Evolutionary conservation across 257 asterid species (phyloP).

Genomic region (Penstemon davidsonii): DNA sequence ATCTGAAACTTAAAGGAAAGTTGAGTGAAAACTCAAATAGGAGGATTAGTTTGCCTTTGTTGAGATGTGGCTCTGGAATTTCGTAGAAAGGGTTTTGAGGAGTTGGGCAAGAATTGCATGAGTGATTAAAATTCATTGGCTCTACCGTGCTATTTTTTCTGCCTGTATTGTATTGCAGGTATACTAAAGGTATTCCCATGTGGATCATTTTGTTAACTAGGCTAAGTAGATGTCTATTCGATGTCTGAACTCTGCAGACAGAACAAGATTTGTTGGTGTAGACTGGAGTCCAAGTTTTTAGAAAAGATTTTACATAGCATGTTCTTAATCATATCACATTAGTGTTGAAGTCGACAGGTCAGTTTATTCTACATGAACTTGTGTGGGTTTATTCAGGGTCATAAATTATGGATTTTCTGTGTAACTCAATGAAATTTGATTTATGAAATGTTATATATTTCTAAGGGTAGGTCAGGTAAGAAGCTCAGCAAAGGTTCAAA

Average conservation of each 20-base stretch:
- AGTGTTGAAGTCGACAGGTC: too few relatives aligned
- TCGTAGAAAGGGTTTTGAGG: neutral
- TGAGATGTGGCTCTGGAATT: neutral
- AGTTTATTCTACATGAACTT: too few relatives aligned
- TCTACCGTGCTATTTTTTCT: neutral
- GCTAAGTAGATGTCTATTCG: neutral
- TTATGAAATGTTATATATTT: too few relatives aligned
- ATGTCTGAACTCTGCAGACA: neutral
- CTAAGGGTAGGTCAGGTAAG: too few relatives aligned
- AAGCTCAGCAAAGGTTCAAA: too few relatives aligned
- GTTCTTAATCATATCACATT: too few relatives aligned
- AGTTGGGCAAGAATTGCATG: neutral
- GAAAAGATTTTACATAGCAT: neutral
- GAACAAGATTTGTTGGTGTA: neutral
- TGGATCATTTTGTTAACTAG: neutral
- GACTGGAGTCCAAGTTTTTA: neutral
- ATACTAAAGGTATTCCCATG: neutral
- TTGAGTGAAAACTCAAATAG: constrained; percentile 3
- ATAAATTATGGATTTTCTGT: too few relatives aligned
- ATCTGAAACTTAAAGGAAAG: too few relatives aligned
- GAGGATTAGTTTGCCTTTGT: neutral
- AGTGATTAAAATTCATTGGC: neutral
- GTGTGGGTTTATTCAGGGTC: too few relatives aligned
- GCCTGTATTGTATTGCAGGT: too few relatives aligned
- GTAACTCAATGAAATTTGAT: too few relatives aligned